These are phyloP conservation scores for Dryas octopetala DNA, from an alignment of 306 rosid genomes.

Conservation along the genomic window DNA sequence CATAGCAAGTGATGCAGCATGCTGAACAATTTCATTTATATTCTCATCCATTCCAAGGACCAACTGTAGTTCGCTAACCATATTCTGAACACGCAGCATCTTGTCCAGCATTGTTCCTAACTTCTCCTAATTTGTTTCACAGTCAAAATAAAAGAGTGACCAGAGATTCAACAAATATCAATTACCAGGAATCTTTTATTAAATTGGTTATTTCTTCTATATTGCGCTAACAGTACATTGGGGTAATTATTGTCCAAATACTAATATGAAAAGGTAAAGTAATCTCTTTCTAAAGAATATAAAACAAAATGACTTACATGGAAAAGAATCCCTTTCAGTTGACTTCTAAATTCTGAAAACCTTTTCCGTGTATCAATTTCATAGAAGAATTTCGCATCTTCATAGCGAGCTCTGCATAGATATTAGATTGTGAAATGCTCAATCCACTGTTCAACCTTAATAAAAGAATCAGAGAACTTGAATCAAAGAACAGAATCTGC, in stretches of 20 bases:
- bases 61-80: conserved; percentile 51
- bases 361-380: conserved; percentile 69
- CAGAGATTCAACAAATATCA: conserved; percentile 18
- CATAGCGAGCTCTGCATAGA: conserved; percentile 86
- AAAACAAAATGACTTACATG: conserved; percentile 59
- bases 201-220: background rate
- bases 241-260: conserved; percentile 8
- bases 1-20: conserved; percentile 95
- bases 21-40: conserved; percentile 44
- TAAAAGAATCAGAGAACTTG: conserved; percentile 9
- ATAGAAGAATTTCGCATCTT: conserved; percentile 97
- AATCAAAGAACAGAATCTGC: conserved; percentile 8
- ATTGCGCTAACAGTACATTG: background rate
- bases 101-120: conserved; percentile 96
- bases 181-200: background rate
- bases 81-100: conserved; percentile 65
- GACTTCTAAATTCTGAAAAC: conserved; percentile 69
- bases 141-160: conserved; percentile 27
- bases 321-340: conserved; percentile 78
- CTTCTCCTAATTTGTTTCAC: conserved; percentile 65
- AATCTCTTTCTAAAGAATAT: background rate
- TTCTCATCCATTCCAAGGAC: conserved; percentile 52
- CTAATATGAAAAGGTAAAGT: background rate
- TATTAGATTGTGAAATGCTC: conserved; percentile 28
- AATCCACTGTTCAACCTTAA: conserved; percentile 18